Evolutionary conservation across 2,329 filamentous ascomycete species (phyloP), one percentile per base, ranked within the genome.

Genomic region (Raffaelea deltoideospora): DNA sequence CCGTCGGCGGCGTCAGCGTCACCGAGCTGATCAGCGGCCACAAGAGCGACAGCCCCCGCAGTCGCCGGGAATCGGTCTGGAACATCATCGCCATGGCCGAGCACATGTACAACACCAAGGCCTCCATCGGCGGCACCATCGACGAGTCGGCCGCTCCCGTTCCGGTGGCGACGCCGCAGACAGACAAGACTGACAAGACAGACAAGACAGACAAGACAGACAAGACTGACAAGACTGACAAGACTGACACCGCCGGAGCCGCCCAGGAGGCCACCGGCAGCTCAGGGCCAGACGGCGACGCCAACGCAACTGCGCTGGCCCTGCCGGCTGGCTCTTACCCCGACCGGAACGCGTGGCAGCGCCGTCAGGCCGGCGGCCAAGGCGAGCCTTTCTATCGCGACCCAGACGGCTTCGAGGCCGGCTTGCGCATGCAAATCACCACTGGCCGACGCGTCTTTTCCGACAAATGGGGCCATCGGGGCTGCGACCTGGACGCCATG

Each of bases 311-410:
- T n/a, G n/a, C n/a, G n/a, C n/a, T n/a, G n/a, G n/a, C n/a, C n/a
- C n/a, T n/a, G n/a, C n/a, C n/a, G n/a, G n/a, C n/a, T n/a, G n/a
- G n/a, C n/a, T n/a, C n/a, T n/a, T n/a, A n/a, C 17, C 44, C 17
- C n/a, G 23, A 33, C 30, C 55, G 67, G 21, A 71, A 71, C 48
- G 63, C 57, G 10, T 73, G 68, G 68, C 67, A 72, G 47, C 49
- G 48, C 3, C 56, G 58, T 24, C 68, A 72, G 47, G 55, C 51
- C 5, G 67, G 67, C 23, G 69, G 68, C 3, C 37, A 58, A 17
- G 65, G 63, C 13, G 68, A 72, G 48, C 69, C 68, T 1, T 72
- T 63, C 42, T 65, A 69, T 48, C 61, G 67, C 41, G 54, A 64
- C 37, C 43, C 60, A 0, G 56, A 57, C 2, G 67, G 65, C 1